These are phyloP conservation scores for Jatropha curcas DNA, from an alignment of 345 rosid species.

Conservation along the genomic window DNA sequence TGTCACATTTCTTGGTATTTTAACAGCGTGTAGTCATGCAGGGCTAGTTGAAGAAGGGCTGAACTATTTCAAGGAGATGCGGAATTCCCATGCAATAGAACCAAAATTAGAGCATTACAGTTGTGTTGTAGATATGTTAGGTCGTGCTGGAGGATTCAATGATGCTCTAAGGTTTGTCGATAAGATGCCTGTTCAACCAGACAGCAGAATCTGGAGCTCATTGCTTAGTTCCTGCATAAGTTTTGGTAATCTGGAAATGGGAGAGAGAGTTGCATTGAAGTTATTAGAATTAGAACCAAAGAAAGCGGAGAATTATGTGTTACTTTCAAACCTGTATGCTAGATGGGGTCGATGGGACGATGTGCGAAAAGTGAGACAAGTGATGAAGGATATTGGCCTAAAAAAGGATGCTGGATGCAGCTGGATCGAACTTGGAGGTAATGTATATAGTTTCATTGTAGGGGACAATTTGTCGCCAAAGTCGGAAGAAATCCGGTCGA, in stretches of 20 bases:
- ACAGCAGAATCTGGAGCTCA: constrained; percentile 60
- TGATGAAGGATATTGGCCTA: constrained; percentile 54
- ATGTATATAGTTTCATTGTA: constrained; percentile 49
- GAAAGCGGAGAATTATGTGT: constrained; percentile 56
- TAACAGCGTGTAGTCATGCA: constrained; percentile 62
- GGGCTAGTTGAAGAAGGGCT: constrained; percentile 58
- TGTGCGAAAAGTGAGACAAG: constrained; percentile 53
- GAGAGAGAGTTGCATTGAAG: constrained; percentile 53
- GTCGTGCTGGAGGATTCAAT: constrained; percentile 57
- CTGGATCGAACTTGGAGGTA: constrained; percentile 66
- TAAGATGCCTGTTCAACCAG: constrained; percentile 64
- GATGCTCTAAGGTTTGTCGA: constrained; percentile 48
- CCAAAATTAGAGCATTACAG: constrained; percentile 71
- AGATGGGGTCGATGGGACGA: constrained; percentile 55
- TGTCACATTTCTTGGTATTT: constrained; percentile 56
- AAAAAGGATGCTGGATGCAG: constrained; percentile 66
- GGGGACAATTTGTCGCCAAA: constrained; percentile 31
- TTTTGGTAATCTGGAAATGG: constrained; percentile 44
- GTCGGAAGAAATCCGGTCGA: constrained; percentile 34
- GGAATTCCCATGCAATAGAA: constrained; percentile 27
- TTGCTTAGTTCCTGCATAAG: constrained; percentile 65
- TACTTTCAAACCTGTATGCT: constrained; percentile 66
- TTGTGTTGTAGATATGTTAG: constrained; percentile 68
- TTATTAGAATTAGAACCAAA: constrained; percentile 54
- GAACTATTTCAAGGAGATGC: constrained; percentile 50